Evolutionary conservation across 1,284 basidiomycete genomes (phyloP).

Genomic region (Ceratobasidium sp.): DNA sequence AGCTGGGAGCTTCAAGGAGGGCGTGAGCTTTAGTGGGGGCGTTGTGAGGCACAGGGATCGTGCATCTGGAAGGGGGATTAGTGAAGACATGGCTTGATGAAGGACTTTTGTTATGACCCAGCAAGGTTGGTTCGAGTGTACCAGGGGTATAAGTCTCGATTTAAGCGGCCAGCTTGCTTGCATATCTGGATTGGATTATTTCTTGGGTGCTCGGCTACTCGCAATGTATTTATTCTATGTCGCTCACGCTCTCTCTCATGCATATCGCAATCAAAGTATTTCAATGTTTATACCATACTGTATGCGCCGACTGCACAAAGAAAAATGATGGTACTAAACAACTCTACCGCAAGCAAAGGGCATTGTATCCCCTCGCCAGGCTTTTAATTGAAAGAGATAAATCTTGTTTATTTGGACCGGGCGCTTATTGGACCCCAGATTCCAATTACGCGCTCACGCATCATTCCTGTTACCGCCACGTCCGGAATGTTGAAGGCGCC

Average conservation of each 20-base stretch:
- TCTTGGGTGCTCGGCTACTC: conserved; percentile 13
- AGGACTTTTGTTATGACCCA: not conserved
- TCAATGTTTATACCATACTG: not conserved
- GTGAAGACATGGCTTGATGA: conserved; percentile 25
- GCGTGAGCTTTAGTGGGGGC: conserved; percentile 27
- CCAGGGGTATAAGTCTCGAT: too few relatives aligned
- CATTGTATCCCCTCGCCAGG: too few relatives aligned
- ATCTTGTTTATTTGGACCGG: too few relatives aligned
- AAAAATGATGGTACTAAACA: not conserved
- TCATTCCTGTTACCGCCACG: too few relatives aligned
- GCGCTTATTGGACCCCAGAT: conserved; percentile 3
- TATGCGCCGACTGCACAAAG: not conserved
- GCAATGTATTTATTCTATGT: conserved; percentile 34
- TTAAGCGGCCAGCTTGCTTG: too few relatives aligned
- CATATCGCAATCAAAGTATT: not conserved
- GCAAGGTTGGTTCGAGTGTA: too few relatives aligned
- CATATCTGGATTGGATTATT: too few relatives aligned
- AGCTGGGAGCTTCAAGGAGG: conserved; percentile 38
- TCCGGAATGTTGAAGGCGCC: conserved; percentile 39
- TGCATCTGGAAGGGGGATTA: conserved; percentile 24
- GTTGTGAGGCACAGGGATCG: conserved; percentile 23
- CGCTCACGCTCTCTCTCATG: not conserved
- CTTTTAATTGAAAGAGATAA: too few relatives aligned
- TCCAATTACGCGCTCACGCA: conserved; percentile 33
- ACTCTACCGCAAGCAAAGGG: too few relatives aligned